Evolutionary conservation across 1,139 yeast genomes (phyloP).

Genomic region (Geotrichum phurueaensis): DNA sequence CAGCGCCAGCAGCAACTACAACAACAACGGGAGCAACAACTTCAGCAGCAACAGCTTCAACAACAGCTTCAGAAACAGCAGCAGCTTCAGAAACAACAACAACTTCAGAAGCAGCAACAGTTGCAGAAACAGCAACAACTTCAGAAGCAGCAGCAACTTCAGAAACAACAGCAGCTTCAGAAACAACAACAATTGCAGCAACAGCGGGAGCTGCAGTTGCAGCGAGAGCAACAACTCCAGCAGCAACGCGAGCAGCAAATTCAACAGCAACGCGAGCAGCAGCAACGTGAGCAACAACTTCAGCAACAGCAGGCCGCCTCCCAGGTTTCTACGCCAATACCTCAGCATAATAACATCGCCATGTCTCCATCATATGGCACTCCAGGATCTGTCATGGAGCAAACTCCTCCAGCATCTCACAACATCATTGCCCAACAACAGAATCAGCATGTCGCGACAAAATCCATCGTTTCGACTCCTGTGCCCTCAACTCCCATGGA

Average conservation of each 20-base stretch:
- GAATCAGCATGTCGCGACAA: conserved; percentile 2
- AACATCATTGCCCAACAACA: background rate
- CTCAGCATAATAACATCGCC: conserved; percentile 3
- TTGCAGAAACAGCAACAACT: background rate
- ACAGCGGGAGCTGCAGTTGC: background rate
- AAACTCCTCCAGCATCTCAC: background rate
- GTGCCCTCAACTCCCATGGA: conserved; percentile 17
- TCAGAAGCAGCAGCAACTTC: conserved; percentile 1
- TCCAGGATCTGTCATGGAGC: background rate
- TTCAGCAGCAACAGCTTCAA: conserved; percentile 2
- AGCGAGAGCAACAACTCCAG: conserved; percentile 3
- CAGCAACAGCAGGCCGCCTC: conserved; percentile 9
- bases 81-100: background rate
- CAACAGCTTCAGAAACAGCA: conserved; percentile 6
- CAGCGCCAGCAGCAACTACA: conserved; percentile 1
- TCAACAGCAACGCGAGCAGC: background rate
- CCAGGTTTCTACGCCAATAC: conserved; percentile 4
- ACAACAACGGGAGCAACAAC: background rate
- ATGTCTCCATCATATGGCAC: background rate
- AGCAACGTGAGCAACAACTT: background rate
- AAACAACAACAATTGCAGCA: conserved; percentile 5
- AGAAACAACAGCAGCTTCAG: background rate
- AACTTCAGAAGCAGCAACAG: background rate
- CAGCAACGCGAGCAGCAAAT: background rate
- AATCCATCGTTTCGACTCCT: conserved; percentile 4